These are phyloP conservation scores for Francoa sonchifolia DNA, from an alignment of 441 rosid species.

Conservation along the genomic window DNA sequence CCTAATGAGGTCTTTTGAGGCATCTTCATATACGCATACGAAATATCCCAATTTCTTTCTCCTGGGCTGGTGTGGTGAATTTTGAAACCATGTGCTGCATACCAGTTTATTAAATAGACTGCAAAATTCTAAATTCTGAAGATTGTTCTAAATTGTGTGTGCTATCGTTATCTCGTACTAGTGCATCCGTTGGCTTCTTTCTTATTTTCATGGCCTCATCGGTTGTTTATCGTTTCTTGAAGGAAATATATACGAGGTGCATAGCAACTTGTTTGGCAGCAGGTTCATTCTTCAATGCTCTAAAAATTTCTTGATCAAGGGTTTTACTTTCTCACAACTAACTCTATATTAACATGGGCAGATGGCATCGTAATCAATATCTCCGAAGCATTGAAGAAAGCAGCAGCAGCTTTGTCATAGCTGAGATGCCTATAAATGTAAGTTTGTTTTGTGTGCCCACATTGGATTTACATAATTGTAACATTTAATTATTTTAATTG, in stretches of 20 bases:
- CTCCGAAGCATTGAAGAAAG: slow-evolving; percentile 70
- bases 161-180: too few species aligned
- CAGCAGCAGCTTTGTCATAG: slow-evolving; percentile 50
- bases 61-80: too few species aligned
- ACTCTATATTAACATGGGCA: slow-evolving; percentile 18
- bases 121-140: not conserved
- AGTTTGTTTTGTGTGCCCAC: slow-evolving; percentile 9
- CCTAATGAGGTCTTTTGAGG: too few species aligned
- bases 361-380: slow-evolving; percentile 87
- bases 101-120: too few species aligned
- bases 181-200: too few species aligned
- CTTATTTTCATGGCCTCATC: not conserved
- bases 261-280: slow-evolving; percentile 68
- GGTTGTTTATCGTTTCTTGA: slow-evolving; percentile 13
- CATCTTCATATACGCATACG: too few species aligned
- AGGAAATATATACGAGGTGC: slow-evolving; percentile 75
- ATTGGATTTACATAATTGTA: too few species aligned
- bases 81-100: too few species aligned
- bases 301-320: not conserved
- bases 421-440: slow-evolving; percentile 89
- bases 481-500: too few species aligned
- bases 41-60: too few species aligned
- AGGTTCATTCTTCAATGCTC: slow-evolving; percentile 30
- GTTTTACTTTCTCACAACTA: slow-evolving; percentile 4
- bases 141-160: not conserved